Percentiles rank a stretch among this genome's conserved stretches.
These are phyloP conservation scores for Oryza australiensis DNA, from an alignment of 176 grass and related monocot species.

Conservation along the genomic window DNA sequence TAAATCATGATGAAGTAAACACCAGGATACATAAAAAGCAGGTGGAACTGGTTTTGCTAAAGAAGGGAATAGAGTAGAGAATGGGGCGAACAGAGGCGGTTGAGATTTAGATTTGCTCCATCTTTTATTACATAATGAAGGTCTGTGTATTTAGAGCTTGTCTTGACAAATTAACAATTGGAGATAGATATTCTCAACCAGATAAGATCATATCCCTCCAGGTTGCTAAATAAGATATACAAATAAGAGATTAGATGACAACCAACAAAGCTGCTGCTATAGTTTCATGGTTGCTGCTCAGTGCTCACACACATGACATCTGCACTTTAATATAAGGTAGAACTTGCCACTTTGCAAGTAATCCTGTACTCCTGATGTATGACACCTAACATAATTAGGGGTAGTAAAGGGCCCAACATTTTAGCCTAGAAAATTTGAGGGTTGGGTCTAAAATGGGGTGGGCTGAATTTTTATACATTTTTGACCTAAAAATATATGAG, in stretches of 20 bases:
- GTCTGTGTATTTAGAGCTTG: neutral
- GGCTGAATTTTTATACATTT: too few species aligned
- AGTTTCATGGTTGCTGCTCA: neutral
- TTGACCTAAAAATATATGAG: too few species aligned
- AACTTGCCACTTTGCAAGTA: constrained; percentile 4
- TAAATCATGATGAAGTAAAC: too few species aligned
- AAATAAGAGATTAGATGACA: neutral
- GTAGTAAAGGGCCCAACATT: too few species aligned
- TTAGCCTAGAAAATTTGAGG: too few species aligned
- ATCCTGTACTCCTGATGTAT: neutral
- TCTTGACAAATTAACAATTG: neutral
- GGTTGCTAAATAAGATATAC: neutral
- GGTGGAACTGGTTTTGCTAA: neutral
- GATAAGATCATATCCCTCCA: neutral
- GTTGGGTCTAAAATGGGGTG: too few species aligned
- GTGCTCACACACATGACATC: neutral
- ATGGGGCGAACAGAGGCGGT: neutral
- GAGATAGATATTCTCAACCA: neutral
- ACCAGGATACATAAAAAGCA: neutral
- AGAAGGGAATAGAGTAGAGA: neutral
- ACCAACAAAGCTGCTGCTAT: neutral
- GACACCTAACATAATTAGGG: neutral
- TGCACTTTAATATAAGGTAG: neutral
- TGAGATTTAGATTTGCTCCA: neutral
- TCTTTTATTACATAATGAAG: neutral